A percentile compares a stretch with the other conserved stretches of the same genome.
These are phyloP conservation scores for Wickerhamomyces queroliae DNA, from an alignment of 805 yeast species.

Conservation along the genomic window DNA sequence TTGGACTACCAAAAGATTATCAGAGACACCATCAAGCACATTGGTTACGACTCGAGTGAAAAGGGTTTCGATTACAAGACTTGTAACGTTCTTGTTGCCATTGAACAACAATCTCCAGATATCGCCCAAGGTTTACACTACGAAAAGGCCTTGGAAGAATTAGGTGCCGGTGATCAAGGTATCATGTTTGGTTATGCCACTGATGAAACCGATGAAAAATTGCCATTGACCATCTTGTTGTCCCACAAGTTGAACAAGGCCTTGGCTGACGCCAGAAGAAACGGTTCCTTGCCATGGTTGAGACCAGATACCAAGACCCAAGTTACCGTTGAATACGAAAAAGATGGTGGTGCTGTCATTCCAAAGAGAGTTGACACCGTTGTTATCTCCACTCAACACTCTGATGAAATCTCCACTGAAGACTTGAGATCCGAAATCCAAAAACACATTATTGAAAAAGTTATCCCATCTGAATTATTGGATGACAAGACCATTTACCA, in stretches of 20 bases:
- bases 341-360: conserved; percentile 91
- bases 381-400: conserved; percentile 96
- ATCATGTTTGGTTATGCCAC: conserved; percentile 99
- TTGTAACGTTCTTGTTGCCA: conserved; percentile 97
- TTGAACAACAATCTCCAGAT: conserved; percentile 99
- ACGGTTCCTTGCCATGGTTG: conserved; percentile 91
- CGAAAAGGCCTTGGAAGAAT: conserved; percentile 90
- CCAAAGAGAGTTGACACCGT: conserved; percentile 97
- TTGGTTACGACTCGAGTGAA: conserved; percentile 93
- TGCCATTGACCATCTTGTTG: conserved; percentile 90
- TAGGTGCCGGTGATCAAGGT: conserved; percentile 99
- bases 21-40: conserved; percentile 97
- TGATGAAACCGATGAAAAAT: conserved; percentile 96
- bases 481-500: conserved; percentile 96
- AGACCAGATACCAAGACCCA: conserved; percentile 99
- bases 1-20: conserved; percentile 96
- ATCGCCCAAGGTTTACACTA: conserved; percentile 99
- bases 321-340: conserved; percentile 94
- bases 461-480: conserved; percentile 82
- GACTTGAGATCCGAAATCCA: conserved; percentile 77
- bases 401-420: conserved; percentile 91
- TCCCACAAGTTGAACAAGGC: conserved; percentile 97
- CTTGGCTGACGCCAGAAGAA: conserved; percentile 95
- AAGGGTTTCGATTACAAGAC: conserved; percentile 99
- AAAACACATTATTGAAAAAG: conserved; percentile 83